Conservation (phyloP, 805 yeast species). For the Yarrowia hollandica region DNA sequence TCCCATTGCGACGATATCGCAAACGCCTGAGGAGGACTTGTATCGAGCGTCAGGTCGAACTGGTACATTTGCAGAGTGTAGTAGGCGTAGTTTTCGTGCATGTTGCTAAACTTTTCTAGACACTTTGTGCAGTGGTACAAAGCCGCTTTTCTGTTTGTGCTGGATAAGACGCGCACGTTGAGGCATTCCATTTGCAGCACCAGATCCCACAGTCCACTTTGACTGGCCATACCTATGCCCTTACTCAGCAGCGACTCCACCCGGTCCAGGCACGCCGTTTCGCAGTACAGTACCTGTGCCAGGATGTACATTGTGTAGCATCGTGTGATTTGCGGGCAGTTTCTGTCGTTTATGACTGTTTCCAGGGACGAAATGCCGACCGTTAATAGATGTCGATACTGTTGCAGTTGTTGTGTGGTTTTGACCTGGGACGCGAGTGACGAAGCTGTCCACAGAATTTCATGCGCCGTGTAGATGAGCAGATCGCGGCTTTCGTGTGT, state of each 20-base stretch:
- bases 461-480: constrained; percentile 16
- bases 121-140: constrained; percentile 12
- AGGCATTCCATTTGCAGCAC: constrained; percentile 29
- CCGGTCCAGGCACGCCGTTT: constrained; percentile 15
- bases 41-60: constrained; percentile 8
- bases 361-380: constrained; percentile 20
- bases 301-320: constrained; percentile 21
- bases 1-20: constrained; percentile 3
- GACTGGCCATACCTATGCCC: constrained; percentile 21
- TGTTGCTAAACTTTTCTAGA: not conserved
- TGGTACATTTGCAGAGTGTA: constrained; percentile 5
- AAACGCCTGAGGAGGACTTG: constrained; percentile 9
- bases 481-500: constrained; percentile 10
- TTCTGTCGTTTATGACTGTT: constrained; percentile 27
- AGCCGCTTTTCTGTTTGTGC: constrained; percentile 12
- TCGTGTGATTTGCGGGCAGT: constrained; percentile 21
- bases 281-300: constrained; percentile 30
- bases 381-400: constrained; percentile 13
- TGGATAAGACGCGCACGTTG: constrained; percentile 11
- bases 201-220: constrained; percentile 18
- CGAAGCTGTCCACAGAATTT: constrained; percentile 17
- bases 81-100: constrained; percentile 22
- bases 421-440: constrained; percentile 20
- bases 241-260: constrained; percentile 22
- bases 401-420: constrained; percentile 8